Conservation (phyloP, 192 early-diverging fungal genomes). For the Tieghemiomyces parasiticus region DNA sequence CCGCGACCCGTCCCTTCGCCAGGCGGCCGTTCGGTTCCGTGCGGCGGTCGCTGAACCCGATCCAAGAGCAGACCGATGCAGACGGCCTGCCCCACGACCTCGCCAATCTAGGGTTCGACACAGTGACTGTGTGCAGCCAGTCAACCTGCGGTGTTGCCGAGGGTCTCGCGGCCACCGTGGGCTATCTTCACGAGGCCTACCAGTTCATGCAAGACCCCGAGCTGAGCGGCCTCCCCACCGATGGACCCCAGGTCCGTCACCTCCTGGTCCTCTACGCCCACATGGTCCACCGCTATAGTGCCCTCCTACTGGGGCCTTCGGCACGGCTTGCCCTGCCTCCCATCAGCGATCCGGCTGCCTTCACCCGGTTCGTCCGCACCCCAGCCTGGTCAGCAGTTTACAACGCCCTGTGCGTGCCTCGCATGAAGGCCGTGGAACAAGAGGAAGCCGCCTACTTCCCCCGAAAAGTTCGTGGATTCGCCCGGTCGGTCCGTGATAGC, state of each 20-base stretch:
- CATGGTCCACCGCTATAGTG: neutral
- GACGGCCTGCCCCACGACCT: too few species aligned
- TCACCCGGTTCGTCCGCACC: neutral
- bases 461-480: neutral
- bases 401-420: neutral
- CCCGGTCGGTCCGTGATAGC: neutral
- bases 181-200: neutral
- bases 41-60: too few species aligned
- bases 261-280: neutral
- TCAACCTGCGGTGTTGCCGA: neutral
- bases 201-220: neutral
- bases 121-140: too few species aligned
- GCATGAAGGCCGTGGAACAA: neutral
- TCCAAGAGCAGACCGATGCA: too few species aligned
- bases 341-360: neutral
- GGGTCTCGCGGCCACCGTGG: neutral
- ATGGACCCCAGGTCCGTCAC: neutral
- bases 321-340: too few species aligned
- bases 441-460: neutral
- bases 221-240: neutral
- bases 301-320: neutral
- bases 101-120: too few species aligned
- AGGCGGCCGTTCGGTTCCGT: too few species aligned
- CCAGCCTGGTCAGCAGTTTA: neutral
- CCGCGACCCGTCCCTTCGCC: too few species aligned